Base-by-base conservation (phyloP, 495 filamentous ascomycete genomes). In the Pyrenula massariospora region DNA sequence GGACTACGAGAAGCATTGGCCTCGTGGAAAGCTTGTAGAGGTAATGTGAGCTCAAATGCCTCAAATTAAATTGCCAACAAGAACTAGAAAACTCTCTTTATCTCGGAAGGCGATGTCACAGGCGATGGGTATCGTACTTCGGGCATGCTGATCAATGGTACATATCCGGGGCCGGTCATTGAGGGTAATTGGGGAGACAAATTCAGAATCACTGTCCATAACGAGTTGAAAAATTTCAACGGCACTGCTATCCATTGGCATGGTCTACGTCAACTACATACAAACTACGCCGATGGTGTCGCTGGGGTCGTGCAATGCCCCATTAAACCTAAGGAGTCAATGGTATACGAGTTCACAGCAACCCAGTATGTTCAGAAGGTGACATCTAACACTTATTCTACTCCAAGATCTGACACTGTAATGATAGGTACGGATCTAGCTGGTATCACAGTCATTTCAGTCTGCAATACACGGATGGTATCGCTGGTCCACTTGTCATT, bases 131-230 rank as follows among this genome's bases (percentile, higher is more conserved):
- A 56, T 10, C 48, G 49, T 19, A 10, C 19, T 12, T 24, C 50
- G 2, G n/a, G 56, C 49, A 54, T 55, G 56, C 51, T 58, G 55
- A 89, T 93, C 75, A 95, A 95, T 62, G 79, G 77, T 2, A 68
- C 50, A 52, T 52, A 24, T 19, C 22, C 19, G 8, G n/a, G 22
- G 19, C 84, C 84, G 15, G 80, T 73, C 10, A 72, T 88, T 57
- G 67, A 74, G 51, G 83, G 79, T 10, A 69, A 86, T 56, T 83
- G 81, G 77, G 82, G 82, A 15, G 82, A 86, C 58, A 77, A 59
- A 25, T 69, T 87, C 50, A 55, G 78, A 24, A 66, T 86, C 49
- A 77, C 66, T 24, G 79, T 87, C 23, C 73, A 68, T 22, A 88
- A 87, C 64, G 69, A 71, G 24, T 59, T 71, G 1, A 48, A 84